phyloP scores from a whole-genome alignment of 139 green algal species.

The Chlorella ohadii region DNA sequence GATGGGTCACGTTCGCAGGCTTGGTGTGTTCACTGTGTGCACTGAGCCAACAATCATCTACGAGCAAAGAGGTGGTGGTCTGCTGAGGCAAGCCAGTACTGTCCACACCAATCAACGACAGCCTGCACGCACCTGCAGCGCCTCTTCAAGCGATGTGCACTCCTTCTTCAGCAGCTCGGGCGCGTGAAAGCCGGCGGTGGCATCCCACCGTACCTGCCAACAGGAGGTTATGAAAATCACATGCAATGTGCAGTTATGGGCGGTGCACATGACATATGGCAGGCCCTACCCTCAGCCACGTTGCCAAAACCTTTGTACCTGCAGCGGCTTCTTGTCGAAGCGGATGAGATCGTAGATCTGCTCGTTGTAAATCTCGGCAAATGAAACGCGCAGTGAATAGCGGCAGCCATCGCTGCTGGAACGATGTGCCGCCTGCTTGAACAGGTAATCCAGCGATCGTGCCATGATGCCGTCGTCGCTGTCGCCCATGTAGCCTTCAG shows the following conservation, averaged over 20 bases:
- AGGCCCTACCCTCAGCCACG: too few species aligned
- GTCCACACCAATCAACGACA: too few species aligned
- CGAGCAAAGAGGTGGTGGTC: too few species aligned
- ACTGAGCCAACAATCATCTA: too few species aligned
- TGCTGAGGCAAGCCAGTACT: too few species aligned
- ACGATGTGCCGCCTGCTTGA: slow-evolving; percentile 52
- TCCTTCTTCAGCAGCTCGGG: slow-evolving; percentile 63
- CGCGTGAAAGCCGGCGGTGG: slow-evolving; percentile 77
- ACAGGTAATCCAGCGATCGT: slow-evolving; percentile 73
- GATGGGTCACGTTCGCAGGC: too few species aligned
- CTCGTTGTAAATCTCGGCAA: slow-evolving; percentile 96
- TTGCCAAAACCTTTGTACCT: slow-evolving; percentile 8
- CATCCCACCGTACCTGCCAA: slow-evolving; percentile 80
- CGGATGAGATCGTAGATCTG: slow-evolving; percentile 82
- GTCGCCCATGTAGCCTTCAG: slow-evolving; percentile 66
- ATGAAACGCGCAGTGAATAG: slow-evolving; percentile 61
- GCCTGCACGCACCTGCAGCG: slow-evolving; percentile 31
- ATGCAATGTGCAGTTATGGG: too few species aligned
- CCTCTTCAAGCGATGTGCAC: slow-evolving; percentile 51
- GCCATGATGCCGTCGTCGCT: slow-evolving; percentile 80
- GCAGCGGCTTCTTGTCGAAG: slow-evolving; percentile 37
- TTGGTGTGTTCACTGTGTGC: too few species aligned
- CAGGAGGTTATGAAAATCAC: too few species aligned
- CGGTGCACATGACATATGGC: too few species aligned
- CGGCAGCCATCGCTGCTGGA: slow-evolving; percentile 9